Percentiles rank a stretch among this genome's conserved stretches.
Evolutionary conservation across 2,329 filamentous ascomycete genomes (phyloP).

Genomic region (Celoporthe dispersa): DNA sequence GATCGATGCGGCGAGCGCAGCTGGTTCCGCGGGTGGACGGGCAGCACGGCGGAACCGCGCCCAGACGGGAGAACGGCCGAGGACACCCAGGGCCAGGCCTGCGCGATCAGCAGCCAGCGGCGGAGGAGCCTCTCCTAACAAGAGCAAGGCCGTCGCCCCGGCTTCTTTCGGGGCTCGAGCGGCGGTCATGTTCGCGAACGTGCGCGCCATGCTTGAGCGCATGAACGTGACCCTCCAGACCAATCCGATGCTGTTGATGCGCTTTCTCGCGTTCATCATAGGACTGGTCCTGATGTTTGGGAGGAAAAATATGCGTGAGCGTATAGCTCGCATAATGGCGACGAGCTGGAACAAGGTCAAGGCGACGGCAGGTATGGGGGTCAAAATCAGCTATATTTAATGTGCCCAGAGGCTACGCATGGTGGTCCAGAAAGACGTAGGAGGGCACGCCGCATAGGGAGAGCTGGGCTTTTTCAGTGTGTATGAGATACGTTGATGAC

Average conservation of each 20-base stretch:
- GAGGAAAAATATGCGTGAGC: slow-evolving; percentile 73
- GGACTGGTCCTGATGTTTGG: slow-evolving; percentile 79
- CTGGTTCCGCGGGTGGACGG: slow-evolving; percentile 39
- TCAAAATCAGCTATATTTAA: slow-evolving; percentile 96
- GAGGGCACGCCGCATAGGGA: background rate
- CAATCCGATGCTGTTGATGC: slow-evolving; percentile 62
- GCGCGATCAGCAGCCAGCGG: slow-evolving; percentile 19
- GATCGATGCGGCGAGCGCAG: slow-evolving; percentile 58
- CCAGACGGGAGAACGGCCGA: slow-evolving; percentile 20
- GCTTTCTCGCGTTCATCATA: slow-evolving; percentile 77
- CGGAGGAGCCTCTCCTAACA: slow-evolving; percentile 27
- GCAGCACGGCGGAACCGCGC: slow-evolving; percentile 19
- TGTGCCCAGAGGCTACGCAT: slow-evolving; percentile 16
- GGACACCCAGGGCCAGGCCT: slow-evolving; percentile 21
- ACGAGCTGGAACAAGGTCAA: slow-evolving; percentile 80
- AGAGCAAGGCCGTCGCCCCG: slow-evolving; percentile 40
- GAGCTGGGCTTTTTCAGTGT: slow-evolving; percentile 14
- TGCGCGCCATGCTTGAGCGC: slow-evolving; percentile 56
- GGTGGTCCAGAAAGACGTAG: slow-evolving; percentile 11
- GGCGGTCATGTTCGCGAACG: slow-evolving; percentile 55
- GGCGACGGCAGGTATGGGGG: slow-evolving; percentile 90
- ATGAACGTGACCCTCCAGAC: slow-evolving; percentile 55
- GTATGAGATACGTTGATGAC: slow-evolving; percentile 20
- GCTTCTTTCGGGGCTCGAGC: slow-evolving; percentile 53
- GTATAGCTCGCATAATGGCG: slow-evolving; percentile 70